Conservation (phyloP, 2,329 filamentous ascomycete genomes). For the Trichoderma cornu-damae region DNA sequence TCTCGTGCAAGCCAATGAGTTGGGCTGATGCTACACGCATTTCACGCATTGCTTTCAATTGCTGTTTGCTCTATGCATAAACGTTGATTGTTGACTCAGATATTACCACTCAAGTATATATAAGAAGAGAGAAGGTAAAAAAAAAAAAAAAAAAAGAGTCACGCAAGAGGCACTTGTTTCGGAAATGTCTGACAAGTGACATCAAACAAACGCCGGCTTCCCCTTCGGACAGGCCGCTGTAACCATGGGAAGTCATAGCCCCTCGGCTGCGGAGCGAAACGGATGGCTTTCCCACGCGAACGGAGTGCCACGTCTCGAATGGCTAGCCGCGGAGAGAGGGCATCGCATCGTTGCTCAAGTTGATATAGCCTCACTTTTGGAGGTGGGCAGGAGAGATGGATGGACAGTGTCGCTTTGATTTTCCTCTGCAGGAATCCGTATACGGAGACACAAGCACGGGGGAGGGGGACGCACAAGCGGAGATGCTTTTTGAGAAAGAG, state of each 20-base stretch:
- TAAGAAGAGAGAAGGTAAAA: too few species aligned
- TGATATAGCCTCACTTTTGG: neutral
- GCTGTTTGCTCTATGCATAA: neutral
- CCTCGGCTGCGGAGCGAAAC: conserved; percentile 13
- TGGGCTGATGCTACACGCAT: neutral
- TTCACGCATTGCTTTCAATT: neutral
- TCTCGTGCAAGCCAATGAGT: neutral
- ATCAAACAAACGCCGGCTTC: conserved; percentile 14
- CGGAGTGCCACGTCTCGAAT: too few species aligned
- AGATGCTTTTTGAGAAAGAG: too few species aligned
- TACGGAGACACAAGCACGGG: neutral
- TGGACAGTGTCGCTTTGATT: neutral
- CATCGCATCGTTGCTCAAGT: neutral
- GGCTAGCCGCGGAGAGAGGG: neutral
- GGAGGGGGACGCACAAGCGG: too few species aligned
- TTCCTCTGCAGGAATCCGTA: neutral
- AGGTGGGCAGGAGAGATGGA: neutral
- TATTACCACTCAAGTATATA: neutral
- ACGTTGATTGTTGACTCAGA: neutral
- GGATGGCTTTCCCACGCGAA: conserved; percentile 1
- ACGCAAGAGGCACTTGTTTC: conserved; percentile 7
- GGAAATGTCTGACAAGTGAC: conserved; percentile 18
- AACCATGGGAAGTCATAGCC: neutral
- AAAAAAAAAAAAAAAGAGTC: too few species aligned
- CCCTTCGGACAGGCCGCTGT: neutral